Conservation (phyloP, 306 rosid genomes). For the Vicia villosa region DNA sequence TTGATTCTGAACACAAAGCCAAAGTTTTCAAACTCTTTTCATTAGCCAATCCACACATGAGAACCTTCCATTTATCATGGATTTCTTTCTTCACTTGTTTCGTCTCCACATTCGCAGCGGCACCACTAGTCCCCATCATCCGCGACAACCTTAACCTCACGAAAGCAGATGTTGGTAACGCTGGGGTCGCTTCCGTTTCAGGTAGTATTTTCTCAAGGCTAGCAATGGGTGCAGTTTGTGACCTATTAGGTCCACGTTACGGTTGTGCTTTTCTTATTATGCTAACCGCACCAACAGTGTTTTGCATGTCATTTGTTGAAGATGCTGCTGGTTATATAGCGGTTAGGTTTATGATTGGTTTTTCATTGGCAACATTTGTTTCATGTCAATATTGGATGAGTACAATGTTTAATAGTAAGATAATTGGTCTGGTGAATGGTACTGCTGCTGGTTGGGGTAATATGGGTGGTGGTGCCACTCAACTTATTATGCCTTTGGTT, state of each 20-base stretch:
- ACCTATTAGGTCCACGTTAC: slow-evolving; percentile 74
- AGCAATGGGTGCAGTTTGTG: slow-evolving; percentile 79
- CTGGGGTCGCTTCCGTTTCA: slow-evolving; percentile 85
- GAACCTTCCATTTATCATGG: slow-evolving; percentile 97
- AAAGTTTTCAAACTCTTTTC: slow-evolving; percentile 76
- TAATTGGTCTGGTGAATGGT: slow-evolving; percentile 81
- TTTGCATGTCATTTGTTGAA: slow-evolving; percentile 74
- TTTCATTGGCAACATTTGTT: slow-evolving; percentile 86
- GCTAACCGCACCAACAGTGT: slow-evolving; percentile 73
- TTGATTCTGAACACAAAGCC: slow-evolving; percentile 82
- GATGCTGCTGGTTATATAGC: slow-evolving; percentile 66
- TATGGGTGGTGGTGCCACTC: slow-evolving; percentile 97
- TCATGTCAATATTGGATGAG: slow-evolving; percentile 99
- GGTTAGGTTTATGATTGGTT: slow-evolving; percentile 84
- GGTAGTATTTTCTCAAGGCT: slow-evolving; percentile 90
- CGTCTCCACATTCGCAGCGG: slow-evolving; percentile 84
- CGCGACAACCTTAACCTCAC: slow-evolving; percentile 83
- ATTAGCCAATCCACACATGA: slow-evolving; percentile 86
- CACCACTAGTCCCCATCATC: slow-evolving; percentile 76
- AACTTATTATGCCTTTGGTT: slow-evolving; percentile 79
- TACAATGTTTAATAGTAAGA: slow-evolving; percentile 81
- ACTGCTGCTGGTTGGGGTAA: slow-evolving; percentile 98
- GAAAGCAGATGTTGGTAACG: slow-evolving; percentile 78
- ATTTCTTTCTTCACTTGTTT: slow-evolving; percentile 89
- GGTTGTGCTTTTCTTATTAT: slow-evolving; percentile 78